Evolutionary conservation across 805 yeast species (phyloP).

Genomic region (Spathaspora arborariae): DNA sequence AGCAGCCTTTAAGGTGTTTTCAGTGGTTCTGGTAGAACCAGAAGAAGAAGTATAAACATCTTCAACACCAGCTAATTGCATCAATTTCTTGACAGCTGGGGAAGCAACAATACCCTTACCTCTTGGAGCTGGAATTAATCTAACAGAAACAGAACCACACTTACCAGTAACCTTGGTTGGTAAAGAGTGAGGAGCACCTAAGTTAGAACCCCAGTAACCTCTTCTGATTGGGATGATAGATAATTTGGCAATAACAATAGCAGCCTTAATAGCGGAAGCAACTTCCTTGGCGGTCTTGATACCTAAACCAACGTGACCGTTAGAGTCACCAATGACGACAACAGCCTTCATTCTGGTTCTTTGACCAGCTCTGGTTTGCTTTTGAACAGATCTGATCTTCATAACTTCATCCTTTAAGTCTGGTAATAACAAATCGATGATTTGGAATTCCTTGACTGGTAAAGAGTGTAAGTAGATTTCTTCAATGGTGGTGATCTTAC

Average conservation of each 20-base stretch:
- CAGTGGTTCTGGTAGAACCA: slow-evolving; percentile 99
- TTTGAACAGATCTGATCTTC: slow-evolving; percentile 99
- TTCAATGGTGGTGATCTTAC: slow-evolving; percentile 93
- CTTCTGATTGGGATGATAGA: slow-evolving; percentile 99
- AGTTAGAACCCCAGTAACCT: slow-evolving; percentile 99
- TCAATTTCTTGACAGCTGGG: slow-evolving; percentile 98
- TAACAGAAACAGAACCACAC: slow-evolving; percentile 99
- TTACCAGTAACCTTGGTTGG: slow-evolving; percentile 98
- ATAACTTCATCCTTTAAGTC: slow-evolving; percentile 96
- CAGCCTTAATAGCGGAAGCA: slow-evolving; percentile 99
- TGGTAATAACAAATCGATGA: slow-evolving; percentile 95
- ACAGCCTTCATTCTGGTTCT: slow-evolving; percentile 99
- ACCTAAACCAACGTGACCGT: slow-evolving; percentile 99
- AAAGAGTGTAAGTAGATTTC: slow-evolving; percentile 99
- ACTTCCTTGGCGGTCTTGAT: slow-evolving; percentile 99
- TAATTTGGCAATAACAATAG: slow-evolving; percentile 98
- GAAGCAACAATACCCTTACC: slow-evolving; percentile 99
- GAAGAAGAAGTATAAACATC: slow-evolving; percentile 98
- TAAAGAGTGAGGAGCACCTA: slow-evolving; percentile 99
- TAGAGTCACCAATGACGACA: slow-evolving; percentile 98
- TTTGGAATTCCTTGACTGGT: slow-evolving; percentile 99
- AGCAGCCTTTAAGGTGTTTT: slow-evolving; percentile 99
- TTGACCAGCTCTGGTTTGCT: slow-evolving; percentile 99
- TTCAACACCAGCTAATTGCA: slow-evolving; percentile 99
- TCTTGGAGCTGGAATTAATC: slow-evolving; percentile 99